phyloP scores from a whole-genome alignment of 192 early-diverging fungal genomes.

The Coemansia sp. region DNA sequence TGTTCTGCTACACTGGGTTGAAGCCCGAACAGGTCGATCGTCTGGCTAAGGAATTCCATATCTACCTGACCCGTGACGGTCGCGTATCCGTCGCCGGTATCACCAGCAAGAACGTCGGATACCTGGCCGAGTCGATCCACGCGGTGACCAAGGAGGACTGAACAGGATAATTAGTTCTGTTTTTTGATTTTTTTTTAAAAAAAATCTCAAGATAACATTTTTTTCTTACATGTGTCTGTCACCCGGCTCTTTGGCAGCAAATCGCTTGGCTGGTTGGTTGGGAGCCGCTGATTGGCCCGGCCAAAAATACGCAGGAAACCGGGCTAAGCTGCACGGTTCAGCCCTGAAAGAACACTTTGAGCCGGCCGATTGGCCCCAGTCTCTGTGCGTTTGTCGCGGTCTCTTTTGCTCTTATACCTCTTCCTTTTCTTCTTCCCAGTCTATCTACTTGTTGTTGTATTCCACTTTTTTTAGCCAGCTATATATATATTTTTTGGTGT shows the following conservation, averaged over 20 bases:
- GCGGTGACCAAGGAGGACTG: slow-evolving; percentile 76
- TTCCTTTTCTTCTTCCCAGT: too few species aligned
- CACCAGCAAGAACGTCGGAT: slow-evolving; percentile 88
- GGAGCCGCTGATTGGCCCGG: background rate
- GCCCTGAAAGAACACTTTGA: too few species aligned
- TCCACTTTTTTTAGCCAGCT: too few species aligned
- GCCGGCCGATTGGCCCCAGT: too few species aligned
- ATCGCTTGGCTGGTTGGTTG: background rate
- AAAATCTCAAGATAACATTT: background rate
- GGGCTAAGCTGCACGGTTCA: too few species aligned
- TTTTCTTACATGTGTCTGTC: background rate
- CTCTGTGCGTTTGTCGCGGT: too few species aligned
- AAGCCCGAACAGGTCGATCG: slow-evolving; percentile 84
- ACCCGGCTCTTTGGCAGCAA: background rate
- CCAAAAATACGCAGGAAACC: too few species aligned
- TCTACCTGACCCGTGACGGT: slow-evolving; percentile 93
- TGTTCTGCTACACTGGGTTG: slow-evolving; percentile 98
- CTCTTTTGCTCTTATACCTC: too few species aligned
- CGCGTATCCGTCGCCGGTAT: slow-evolving; percentile 98
- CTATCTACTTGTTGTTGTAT: too few species aligned
- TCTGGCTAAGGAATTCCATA: slow-evolving; percentile 78
- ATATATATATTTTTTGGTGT: too few species aligned
- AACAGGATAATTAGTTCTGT: background rate
- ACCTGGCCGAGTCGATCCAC: slow-evolving; percentile 94
- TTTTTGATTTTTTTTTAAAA: slow-evolving; percentile 1